These are phyloP conservation scores for Starmerella davenportii DNA, from an alignment of 805 yeast genomes.

Conservation along the genomic window DNA sequence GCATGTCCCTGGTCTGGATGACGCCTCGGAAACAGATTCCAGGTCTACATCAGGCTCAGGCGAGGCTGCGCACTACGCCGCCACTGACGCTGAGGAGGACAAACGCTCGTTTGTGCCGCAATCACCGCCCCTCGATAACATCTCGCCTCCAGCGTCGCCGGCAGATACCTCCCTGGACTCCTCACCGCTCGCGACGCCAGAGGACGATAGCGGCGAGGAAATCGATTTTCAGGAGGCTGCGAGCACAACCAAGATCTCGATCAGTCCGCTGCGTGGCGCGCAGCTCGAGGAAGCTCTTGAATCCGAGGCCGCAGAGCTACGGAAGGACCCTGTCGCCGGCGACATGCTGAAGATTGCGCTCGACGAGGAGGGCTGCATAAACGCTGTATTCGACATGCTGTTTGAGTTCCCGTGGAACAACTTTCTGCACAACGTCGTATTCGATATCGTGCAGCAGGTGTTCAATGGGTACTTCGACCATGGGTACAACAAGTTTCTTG, in stretches of 20 bases:
- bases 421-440: conserved; percentile 90
- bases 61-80: not conserved
- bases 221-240: conserved; percentile 5
- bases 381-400: conserved; percentile 54
- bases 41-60: conserved; percentile 5
- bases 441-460: conserved; percentile 88
- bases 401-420: conserved; percentile 90
- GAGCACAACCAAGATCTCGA: conserved; percentile 1
- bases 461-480: conserved; percentile 73
- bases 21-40: conserved; percentile 17
- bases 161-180: not conserved
- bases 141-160: not conserved
- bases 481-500: conserved; percentile 66
- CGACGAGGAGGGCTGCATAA: conserved; percentile 52
- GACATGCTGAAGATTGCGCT: conserved; percentile 71
- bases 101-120: no score
- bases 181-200: conserved; percentile 11
- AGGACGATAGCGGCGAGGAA: conserved; percentile 10
- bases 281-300: conserved; percentile 15
- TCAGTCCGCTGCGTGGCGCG: conserved; percentile 6
- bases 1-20: conserved; percentile 17
- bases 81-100: not conserved
- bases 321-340: conserved; percentile 59
- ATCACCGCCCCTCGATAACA: not conserved
- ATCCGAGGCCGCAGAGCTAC: conserved; percentile 20